Base-by-base conservation (phyloP, 2,329 filamentous ascomycete genomes). In the Talaromyces sp. region DNA sequence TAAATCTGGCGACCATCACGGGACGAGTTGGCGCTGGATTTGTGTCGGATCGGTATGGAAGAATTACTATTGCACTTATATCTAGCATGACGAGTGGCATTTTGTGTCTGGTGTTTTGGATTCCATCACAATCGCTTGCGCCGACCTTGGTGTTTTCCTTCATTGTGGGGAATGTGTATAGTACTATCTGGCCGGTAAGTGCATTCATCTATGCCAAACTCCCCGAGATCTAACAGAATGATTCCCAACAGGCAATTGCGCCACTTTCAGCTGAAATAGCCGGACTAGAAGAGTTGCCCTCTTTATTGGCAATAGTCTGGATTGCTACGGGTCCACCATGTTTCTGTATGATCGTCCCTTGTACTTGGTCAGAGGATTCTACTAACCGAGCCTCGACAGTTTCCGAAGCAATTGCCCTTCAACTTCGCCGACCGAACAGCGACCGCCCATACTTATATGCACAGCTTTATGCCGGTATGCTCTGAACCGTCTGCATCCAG, bases 271-370 rank as follows among this genome's bases (percentile, higher is more conserved):
- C 48, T 4, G 48, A 54, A 11, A 54, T 54, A 21, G 31, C 23
- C 1, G 48, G 48, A 8, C 48, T 54, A 7, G 48, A 54, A 33
- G 48, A 54, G 18, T 18, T 54, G 18, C 48, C 48, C 11, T 54
- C 48, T 31, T 35, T 54, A 54, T 28, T 54, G 16, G 48, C 48
- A 33, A 54, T 54, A 54, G 48, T 54, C 7, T 54, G 48, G 48
- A 12, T 54, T 7, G 14, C 25, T 33, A 35, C 48, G 4, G 48
- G 28, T 8, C 48, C 25, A 2, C 48, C 48, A 5, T 54, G 48
- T 35, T 54, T 54, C 28, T 31, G 48, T 54, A 52, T n/a, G n/a
- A 6, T 21, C 7, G 11, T 33, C 11, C 14, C 5, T 33, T 6
- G 16, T 3, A n/a, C 11, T 18, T 14, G 3, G 12, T 52, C 4